These are phyloP conservation scores for Thyridium curvatum DNA, from an alignment of 2,329 filamentous ascomycete species.

Conservation along the genomic window DNA sequence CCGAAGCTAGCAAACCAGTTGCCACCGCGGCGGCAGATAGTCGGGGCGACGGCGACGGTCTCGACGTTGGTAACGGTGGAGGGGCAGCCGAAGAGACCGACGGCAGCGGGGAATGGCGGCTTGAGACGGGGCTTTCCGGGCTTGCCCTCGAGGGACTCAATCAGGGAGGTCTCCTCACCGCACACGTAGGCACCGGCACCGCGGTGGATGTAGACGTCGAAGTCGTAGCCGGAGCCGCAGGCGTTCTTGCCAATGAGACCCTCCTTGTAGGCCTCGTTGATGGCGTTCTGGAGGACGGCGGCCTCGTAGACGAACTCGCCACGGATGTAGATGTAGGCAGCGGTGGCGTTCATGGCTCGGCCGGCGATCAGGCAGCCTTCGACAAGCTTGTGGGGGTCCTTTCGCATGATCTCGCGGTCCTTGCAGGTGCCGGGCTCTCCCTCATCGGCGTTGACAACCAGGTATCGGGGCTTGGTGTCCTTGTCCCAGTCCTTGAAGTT, in stretches of 20 bases:
- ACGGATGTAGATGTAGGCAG: slow-evolving; percentile 98
- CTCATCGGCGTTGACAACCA: slow-evolving; percentile 98
- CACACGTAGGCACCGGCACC: slow-evolving; percentile 97
- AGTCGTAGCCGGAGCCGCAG: slow-evolving; percentile 94
- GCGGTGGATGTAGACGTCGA: slow-evolving; percentile 93
- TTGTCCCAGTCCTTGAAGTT: slow-evolving; percentile 99
- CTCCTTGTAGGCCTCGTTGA: slow-evolving; percentile 94
- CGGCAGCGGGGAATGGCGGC: slow-evolving; percentile 95
- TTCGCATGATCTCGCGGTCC: slow-evolving; percentile 99
- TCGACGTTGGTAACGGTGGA: slow-evolving; percentile 98
- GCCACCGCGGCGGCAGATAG: slow-evolving; percentile 87
- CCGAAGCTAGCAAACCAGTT: slow-evolving; percentile 93
- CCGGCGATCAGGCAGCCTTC: slow-evolving; percentile 95
- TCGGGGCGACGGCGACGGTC: slow-evolving; percentile 90
- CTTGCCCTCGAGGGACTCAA: slow-evolving; percentile 97
- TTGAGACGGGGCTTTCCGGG: slow-evolving; percentile 97
- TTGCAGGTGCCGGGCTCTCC: slow-evolving; percentile 99
- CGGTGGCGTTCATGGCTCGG: slow-evolving; percentile 96
- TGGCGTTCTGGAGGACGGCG: slow-evolving; percentile 85
- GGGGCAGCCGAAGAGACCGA: slow-evolving; percentile 96
- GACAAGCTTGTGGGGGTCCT: slow-evolving; percentile 97
- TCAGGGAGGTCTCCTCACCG: slow-evolving; percentile 95
- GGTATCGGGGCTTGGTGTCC: slow-evolving; percentile 88
- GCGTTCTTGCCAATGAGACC: slow-evolving; percentile 98
- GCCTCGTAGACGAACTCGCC: slow-evolving; percentile 98